Conservation (phyloP, 352 stramenopile species). For the Halophytophthora polymorphica region DNA sequence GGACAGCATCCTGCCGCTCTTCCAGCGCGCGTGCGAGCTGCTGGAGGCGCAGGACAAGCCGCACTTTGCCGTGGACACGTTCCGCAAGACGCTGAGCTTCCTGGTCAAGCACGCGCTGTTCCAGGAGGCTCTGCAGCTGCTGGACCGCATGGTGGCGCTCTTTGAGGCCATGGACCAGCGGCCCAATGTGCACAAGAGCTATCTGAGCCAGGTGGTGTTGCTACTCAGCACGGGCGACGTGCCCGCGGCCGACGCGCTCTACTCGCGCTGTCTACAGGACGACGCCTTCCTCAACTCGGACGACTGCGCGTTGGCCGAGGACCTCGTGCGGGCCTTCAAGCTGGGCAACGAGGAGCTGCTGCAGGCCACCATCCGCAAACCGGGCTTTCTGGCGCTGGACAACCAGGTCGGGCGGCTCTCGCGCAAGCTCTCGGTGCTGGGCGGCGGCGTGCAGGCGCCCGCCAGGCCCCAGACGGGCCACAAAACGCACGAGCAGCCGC, state of each 20-base stretch:
- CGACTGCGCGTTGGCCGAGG: slow-evolving; percentile 72
- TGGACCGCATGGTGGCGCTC: slow-evolving; percentile 48
- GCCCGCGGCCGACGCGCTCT: slow-evolving; percentile 67
- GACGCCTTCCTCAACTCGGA: slow-evolving; percentile 71
- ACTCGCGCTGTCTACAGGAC: slow-evolving; percentile 76
- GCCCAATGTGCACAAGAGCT: slow-evolving; percentile 70
- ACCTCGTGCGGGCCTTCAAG: slow-evolving; percentile 78
- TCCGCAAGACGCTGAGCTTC: slow-evolving; percentile 77
- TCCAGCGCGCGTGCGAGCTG: slow-evolving; percentile 64
- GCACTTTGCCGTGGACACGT: slow-evolving; percentile 78
- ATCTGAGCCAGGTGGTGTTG: slow-evolving; percentile 68
- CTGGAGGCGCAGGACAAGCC: slow-evolving; percentile 79
- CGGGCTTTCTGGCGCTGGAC: slow-evolving; percentile 72
- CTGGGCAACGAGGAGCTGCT: slow-evolving; percentile 72
- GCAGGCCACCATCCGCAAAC: slow-evolving; percentile 70
- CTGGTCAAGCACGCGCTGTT: slow-evolving; percentile 55
- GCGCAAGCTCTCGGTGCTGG: slow-evolving; percentile 69
- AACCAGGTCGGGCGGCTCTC: slow-evolving; percentile 71
- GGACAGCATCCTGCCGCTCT: slow-evolving; percentile 54
- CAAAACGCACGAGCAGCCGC: slow-evolving; percentile 23
- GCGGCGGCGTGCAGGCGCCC: slow-evolving; percentile 6
- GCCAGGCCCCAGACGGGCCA: slow-evolving; percentile 19
- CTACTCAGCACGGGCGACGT: slow-evolving; percentile 57
- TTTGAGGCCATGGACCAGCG: slow-evolving; percentile 68
- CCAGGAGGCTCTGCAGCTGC: slow-evolving; percentile 39